Evolutionary conservation across 176 grass and related monocot genomes (phyloP).

Genomic region (Carex parvula): DNA sequence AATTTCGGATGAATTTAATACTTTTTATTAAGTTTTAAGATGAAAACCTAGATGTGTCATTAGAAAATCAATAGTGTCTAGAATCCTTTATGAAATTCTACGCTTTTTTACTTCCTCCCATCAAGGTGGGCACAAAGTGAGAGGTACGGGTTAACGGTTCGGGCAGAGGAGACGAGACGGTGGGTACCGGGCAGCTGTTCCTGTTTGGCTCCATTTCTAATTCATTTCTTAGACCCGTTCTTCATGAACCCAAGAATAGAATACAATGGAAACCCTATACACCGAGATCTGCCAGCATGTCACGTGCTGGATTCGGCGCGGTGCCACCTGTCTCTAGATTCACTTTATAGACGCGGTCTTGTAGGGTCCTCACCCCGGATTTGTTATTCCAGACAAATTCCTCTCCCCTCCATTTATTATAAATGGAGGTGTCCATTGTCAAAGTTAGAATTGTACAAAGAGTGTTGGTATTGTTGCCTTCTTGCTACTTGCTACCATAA

Average conservation of each 20-base stretch:
- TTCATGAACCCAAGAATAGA: background rate
- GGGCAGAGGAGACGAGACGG: constrained; percentile 7
- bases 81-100: too few species aligned
- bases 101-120: too few species aligned
- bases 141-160: constrained; percentile 3
- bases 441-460: background rate
- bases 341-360: background rate
- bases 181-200: constrained; percentile 20
- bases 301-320: background rate
- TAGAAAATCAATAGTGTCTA: too few species aligned
- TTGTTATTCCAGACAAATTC: background rate
- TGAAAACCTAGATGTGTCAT: too few species aligned
- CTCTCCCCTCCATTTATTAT: background rate
- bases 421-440: background rate
- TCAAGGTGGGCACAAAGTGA: background rate
- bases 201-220: background rate
- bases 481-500: background rate
- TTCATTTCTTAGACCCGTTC: background rate
- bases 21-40: too few species aligned
- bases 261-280: background rate
- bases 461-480: background rate
- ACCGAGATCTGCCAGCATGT: background rate
- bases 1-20: too few species aligned
- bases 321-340: background rate
- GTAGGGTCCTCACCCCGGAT: background rate